phyloP scores from a whole-genome alignment of 306 rosid species.

The Glycine soja region DNA sequence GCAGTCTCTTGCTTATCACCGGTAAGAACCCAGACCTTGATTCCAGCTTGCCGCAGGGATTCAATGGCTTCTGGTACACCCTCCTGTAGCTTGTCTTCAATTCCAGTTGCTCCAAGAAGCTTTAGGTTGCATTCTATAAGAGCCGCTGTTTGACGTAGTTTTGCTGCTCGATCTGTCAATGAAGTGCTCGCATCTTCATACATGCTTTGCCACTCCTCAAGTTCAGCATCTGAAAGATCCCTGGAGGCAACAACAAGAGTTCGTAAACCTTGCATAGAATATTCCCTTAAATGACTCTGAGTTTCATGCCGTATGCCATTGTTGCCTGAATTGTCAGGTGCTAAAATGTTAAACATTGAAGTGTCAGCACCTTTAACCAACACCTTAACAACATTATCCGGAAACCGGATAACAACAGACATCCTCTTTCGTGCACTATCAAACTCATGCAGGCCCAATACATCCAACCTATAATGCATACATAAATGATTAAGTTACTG shows the following conservation, averaged over 20 bases:
- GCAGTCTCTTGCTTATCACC: slow-evolving; percentile 98
- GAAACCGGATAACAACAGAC: slow-evolving; percentile 43
- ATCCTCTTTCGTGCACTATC: slow-evolving; percentile 86
- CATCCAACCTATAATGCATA: slow-evolving; percentile 71
- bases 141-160: slow-evolving; percentile 77
- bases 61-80: slow-evolving; percentile 89
- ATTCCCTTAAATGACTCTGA: slow-evolving; percentile 66
- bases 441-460: slow-evolving; percentile 88
- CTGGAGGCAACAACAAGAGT: slow-evolving; percentile 82
- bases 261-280: slow-evolving; percentile 77
- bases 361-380: slow-evolving; percentile 44
- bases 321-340: slow-evolving; percentile 43
- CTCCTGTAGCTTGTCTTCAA: slow-evolving; percentile 89
- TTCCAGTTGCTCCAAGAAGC: slow-evolving; percentile 79
- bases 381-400: slow-evolving; percentile 42
- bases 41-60: slow-evolving; percentile 84
- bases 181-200: slow-evolving; percentile 89
- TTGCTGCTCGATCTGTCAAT: slow-evolving; percentile 64
- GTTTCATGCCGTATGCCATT: slow-evolving; percentile 51
- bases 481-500: slow-evolving; percentile 19
- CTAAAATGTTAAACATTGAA: slow-evolving; percentile 67
- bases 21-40: slow-evolving; percentile 92
- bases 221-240: slow-evolving; percentile 68
- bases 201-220: slow-evolving; percentile 72
- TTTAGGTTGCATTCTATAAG: slow-evolving; percentile 69